These are phyloP conservation scores for Thymus quinquecostatus DNA, from an alignment of 257 asterid species.

Conservation along the genomic window DNA sequence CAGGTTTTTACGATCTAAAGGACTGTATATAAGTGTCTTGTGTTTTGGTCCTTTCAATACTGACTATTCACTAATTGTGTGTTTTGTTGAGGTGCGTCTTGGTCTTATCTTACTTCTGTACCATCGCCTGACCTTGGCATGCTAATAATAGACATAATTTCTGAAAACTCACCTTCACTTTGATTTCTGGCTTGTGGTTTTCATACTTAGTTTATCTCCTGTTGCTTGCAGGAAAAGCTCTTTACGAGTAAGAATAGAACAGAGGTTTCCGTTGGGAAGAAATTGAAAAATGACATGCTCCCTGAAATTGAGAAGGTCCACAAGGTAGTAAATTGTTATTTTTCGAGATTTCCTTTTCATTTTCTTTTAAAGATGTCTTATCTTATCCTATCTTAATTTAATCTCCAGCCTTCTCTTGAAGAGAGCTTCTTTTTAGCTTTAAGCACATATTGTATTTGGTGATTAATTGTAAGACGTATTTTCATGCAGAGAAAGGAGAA, in stretches of 20 bases:
- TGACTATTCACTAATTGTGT: background rate
- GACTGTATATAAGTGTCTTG: background rate
- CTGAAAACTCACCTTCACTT: background rate
- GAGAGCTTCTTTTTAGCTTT: constrained; percentile 10
- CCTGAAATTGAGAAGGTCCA: constrained; percentile 95
- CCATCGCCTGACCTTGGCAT: constrained; percentile 1
- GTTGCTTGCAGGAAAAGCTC: constrained; percentile 81
- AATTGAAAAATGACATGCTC: constrained; percentile 85
- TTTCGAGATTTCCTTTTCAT: constrained; percentile 21
- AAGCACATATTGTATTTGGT: constrained; percentile 19
- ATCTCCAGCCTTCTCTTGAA: background rate
- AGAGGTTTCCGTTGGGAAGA: constrained; percentile 88
- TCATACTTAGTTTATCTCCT: constrained; percentile 8
- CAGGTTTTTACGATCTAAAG: background rate
- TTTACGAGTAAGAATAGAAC: constrained; percentile 86
- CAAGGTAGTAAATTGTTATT: constrained; percentile 60
- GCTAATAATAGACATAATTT: background rate
- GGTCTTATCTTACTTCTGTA: constrained; percentile 1
- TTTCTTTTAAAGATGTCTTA: constrained; percentile 13
- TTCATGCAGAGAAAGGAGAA: constrained; percentile 83
- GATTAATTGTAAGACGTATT: constrained; percentile 31
- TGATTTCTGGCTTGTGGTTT: constrained; percentile 15
- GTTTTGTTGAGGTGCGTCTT: constrained; percentile 11
- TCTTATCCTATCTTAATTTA: constrained; percentile 6
- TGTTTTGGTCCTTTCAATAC: background rate